These are phyloP conservation scores for Camelina laxa DNA, from an alignment of 345 rosid genomes.

Conservation along the genomic window DNA sequence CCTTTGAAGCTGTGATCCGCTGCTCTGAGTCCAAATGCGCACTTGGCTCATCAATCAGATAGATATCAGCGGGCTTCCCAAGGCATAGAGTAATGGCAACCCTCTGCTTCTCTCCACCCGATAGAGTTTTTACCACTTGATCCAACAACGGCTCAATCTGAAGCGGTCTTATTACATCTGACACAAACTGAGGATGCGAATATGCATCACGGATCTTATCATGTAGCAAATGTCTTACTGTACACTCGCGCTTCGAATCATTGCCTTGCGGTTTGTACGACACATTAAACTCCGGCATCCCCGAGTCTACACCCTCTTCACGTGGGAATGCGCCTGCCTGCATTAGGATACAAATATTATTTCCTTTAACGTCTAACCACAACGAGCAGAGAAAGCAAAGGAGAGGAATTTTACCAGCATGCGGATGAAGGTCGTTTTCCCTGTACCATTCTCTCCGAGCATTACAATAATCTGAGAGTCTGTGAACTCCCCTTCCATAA, in stretches of 20 bases:
- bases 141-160: constrained; percentile 86
- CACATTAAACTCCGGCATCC: constrained; percentile 85
- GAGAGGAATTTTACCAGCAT: constrained; percentile 68
- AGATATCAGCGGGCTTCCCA: constrained; percentile 94
- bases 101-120: constrained; percentile 93
- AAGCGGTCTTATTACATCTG: constrained; percentile 94
- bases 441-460: constrained; percentile 93
- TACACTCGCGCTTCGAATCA: constrained; percentile 62
- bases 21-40: constrained; percentile 94
- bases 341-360: constrained; percentile 15
- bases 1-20: constrained; percentile 90
- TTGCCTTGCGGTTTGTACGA: constrained; percentile 95
- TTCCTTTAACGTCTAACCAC: not conserved
- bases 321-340: constrained; percentile 84
- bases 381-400: not conserved
- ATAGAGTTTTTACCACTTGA: constrained; percentile 71
- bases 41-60: constrained; percentile 90
- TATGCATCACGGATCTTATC: constrained; percentile 77
- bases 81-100: constrained; percentile 89
- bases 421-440: constrained; percentile 90
- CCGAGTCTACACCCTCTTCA: constrained; percentile 66
- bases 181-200: constrained; percentile 80
- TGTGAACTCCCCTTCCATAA: constrained; percentile 86
- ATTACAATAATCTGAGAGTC: constrained; percentile 89
- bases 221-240: constrained; percentile 81